Conservation (phyloP, 495 filamentous ascomycete species). For the Ramalina intermedia region DNA sequence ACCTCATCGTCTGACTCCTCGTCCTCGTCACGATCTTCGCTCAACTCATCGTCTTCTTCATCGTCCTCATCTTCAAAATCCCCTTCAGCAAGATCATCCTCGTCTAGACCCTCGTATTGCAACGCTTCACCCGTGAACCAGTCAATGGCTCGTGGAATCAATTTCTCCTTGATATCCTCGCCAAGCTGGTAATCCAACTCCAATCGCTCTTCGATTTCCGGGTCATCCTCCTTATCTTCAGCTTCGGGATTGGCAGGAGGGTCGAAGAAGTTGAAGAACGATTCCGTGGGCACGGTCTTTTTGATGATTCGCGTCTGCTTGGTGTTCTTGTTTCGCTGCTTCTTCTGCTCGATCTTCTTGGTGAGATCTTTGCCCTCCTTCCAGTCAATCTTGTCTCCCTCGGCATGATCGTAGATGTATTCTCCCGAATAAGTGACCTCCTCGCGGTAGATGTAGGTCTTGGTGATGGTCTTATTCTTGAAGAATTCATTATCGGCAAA, state of each 20-base stretch:
- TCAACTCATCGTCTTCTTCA: slow-evolving; percentile 79
- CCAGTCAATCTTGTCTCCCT: slow-evolving; percentile 97
- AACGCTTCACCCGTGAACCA: slow-evolving; percentile 99
- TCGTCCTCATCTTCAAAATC: slow-evolving; percentile 83
- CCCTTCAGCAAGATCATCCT: slow-evolving; percentile 72
- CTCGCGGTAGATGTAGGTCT: slow-evolving; percentile 98
- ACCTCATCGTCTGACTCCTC: slow-evolving; percentile 92
- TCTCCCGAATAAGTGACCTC: slow-evolving; percentile 97
- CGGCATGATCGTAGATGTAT: slow-evolving; percentile 98
- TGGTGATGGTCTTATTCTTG: slow-evolving; percentile 90
- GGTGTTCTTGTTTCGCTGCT: slow-evolving; percentile 98
- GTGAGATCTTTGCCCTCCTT: slow-evolving; percentile 86
- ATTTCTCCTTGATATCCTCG: slow-evolving; percentile 99
- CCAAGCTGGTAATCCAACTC: slow-evolving; percentile 98
- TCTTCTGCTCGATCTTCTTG: slow-evolving; percentile 91
- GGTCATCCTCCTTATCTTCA: slow-evolving; percentile 61
- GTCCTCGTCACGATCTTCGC: slow-evolving; percentile 74
- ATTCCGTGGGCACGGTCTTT: slow-evolving; percentile 96
- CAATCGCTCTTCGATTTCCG: slow-evolving; percentile 91
- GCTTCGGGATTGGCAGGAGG: slow-evolving; percentile 75
- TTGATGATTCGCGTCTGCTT: slow-evolving; percentile 98
- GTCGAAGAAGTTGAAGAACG: slow-evolving; percentile 99
- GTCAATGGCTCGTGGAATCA: slow-evolving; percentile 96
- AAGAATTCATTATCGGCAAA: slow-evolving; percentile 93
- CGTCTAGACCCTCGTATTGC: slow-evolving; percentile 88